Base-by-base conservation (phyloP, 352 stramenopile genomes). In the Phytophthora lateralis region DNA sequence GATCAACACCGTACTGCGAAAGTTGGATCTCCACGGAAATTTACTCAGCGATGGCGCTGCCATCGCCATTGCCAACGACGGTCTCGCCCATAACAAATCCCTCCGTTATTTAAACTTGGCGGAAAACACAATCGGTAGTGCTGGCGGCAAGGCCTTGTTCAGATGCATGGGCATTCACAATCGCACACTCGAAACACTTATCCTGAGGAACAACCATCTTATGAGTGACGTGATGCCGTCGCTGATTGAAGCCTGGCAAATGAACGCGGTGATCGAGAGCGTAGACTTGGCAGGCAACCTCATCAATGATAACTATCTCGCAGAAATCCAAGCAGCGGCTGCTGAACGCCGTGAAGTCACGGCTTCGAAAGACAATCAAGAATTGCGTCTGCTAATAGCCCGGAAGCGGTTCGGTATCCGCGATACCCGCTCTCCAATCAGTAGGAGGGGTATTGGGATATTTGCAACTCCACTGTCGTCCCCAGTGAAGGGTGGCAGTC, bases 1-100 rank as follows among this genome's bases (percentile, higher is more conserved):
- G 17, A 77, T 88, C 65, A 93, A 91, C 61, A 85, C 69, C 6
- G 69, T 82, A 6, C 51, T 93, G 4, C 44, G 63, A 34, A 64
- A 70, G 29, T 52, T 93, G 14, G 80, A 92, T 43, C 53, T 92
- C 11, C 76, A 85, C 38, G 83, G 77, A 8, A 92, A 92, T 49
- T 54, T 46, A 2, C 56, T 91, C 20, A 50, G 69, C 14, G 79
- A 93, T 53, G 53, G 34, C 9, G 78, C 60, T 10, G 75, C 79
- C 2, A 21, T 56, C 0, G 49, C 66, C 0, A 78, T 91, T 8
- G 83, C 83, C 1, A 67, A 34, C 7, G 34, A 59, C 2, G 83
- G 83, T 2, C 71, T 93, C 18, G 17, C 44, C 3, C 26, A 55
- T 17, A 91, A 89, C 53, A 29, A 41, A 21, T 71, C 65, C 21